Percentiles rank a stretch among this genome's conserved stretches.
These are phyloP conservation scores for Phytopythium helicoides DNA, from an alignment of 352 stramenopile genomes.

Conservation along the genomic window DNA sequence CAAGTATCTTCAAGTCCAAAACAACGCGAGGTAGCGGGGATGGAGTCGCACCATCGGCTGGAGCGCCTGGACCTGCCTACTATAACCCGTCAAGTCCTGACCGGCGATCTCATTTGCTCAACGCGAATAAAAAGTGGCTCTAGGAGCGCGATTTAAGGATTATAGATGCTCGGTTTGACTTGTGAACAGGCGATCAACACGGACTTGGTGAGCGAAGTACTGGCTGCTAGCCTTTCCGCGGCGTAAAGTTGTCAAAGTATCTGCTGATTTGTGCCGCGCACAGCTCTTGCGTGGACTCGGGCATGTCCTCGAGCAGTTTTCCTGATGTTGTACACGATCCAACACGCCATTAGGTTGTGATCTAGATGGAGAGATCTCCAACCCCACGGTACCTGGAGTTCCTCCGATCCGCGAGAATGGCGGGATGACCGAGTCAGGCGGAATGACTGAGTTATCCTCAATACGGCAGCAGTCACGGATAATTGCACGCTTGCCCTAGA, in stretches of 20 bases:
- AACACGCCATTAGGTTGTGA: background rate
- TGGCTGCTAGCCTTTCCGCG: conserved; percentile 22
- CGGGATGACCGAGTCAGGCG: conserved; percentile 71
- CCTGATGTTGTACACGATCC: no score
- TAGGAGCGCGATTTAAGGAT: no score
- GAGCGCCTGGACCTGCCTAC: conserved; percentile 55
- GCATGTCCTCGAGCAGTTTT: conserved; percentile 73
- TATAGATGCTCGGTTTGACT: no score
- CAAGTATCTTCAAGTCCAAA: conserved; percentile 36
- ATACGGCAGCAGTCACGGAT: conserved; percentile 86
- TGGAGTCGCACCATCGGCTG: background rate
- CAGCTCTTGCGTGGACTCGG: conserved; percentile 76
- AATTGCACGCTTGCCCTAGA: conserved; percentile 75
- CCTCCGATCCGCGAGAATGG: conserved; percentile 74
- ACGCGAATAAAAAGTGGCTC: conserved; percentile 82
- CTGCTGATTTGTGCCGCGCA: conserved; percentile 71
- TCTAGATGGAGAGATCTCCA: no score
- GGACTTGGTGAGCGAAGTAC: no score
- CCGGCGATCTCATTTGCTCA: conserved; percentile 66
- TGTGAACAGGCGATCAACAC: no score
- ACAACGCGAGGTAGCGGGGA: conserved; percentile 28
- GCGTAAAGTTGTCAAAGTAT: conserved; percentile 85
- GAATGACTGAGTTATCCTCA: conserved; percentile 77
- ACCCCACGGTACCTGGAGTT: conserved; percentile 49
- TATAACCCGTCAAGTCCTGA: conserved; percentile 57